phyloP scores from a whole-genome alignment of 768 basidiomycete genomes.

The Lentinula edodes region DNA sequence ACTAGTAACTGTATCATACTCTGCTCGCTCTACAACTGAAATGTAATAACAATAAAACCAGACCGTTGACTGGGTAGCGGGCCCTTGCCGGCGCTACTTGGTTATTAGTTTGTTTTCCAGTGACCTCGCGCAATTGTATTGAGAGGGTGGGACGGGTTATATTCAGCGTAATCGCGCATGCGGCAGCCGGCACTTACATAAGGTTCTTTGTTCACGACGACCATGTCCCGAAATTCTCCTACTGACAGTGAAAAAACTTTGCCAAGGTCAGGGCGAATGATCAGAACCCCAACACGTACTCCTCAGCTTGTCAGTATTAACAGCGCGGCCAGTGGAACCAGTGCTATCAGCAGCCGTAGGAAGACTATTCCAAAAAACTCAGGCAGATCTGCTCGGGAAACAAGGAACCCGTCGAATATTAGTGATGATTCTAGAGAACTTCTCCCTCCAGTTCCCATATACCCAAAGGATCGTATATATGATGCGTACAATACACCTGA shows the following conservation, averaged over 20 bases:
- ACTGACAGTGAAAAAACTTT: neutral
- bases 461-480: neutral
- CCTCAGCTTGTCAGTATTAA: neutral
- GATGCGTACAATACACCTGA: neutral
- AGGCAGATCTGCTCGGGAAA: too few relatives aligned
- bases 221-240: neutral
- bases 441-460: neutral
- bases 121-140: too few relatives aligned
- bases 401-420: neutral
- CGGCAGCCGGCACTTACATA: too few relatives aligned
- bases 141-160: too few relatives aligned
- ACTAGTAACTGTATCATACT: too few relatives aligned
- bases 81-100: too few relatives aligned
- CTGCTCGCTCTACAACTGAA: too few relatives aligned
- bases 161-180: too few relatives aligned
- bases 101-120: too few relatives aligned
- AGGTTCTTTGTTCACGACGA: too few relatives aligned
- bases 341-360: neutral
- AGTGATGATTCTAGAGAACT: neutral
- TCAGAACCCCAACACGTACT: neutral
- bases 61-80: too few relatives aligned
- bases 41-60: too few relatives aligned
- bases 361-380: neutral
- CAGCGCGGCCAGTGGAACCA: neutral
- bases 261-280: neutral